Percentiles rank a stretch among this genome's conserved stretches.
Conservation (phyloP, 1,139 yeast genomes). For the Geotrichum fermentans region DNA sequence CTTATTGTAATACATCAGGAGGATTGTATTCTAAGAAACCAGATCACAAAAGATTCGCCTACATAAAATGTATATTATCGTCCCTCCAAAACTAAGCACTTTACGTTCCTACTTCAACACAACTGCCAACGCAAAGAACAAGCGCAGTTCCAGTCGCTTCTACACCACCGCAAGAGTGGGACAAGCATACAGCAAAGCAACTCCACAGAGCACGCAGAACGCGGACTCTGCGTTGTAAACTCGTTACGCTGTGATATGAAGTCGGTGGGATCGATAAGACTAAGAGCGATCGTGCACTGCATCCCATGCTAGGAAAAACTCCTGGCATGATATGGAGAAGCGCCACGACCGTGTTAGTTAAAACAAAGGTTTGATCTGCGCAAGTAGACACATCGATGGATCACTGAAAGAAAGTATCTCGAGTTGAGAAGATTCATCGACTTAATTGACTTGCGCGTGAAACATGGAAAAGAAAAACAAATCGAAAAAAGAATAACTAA, state of each 20-base stretch:
- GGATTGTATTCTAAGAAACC: no score
- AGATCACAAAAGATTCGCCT: no score
- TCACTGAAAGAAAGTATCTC: slow-evolving; percentile 13
- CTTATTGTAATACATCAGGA: no score
- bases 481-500: not conserved
- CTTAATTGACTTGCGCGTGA: slow-evolving; percentile 18
- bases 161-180: not conserved
- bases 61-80: not conserved
- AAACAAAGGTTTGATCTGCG: slow-evolving; percentile 14
- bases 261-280: not conserved
- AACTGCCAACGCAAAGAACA: not conserved
- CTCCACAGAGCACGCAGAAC: not conserved
- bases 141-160: not conserved
- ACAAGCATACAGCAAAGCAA: not conserved
- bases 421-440: slow-evolving; percentile 13
- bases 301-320: not conserved
- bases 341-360: not conserved
- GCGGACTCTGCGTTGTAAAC: not conserved
- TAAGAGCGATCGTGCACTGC: not conserved
- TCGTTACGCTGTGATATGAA: not conserved
- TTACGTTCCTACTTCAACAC: no score
- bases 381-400: slow-evolving; percentile 22
- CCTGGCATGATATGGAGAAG: not conserved
- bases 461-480: not conserved
- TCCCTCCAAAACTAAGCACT: not conserved